Conservation (phyloP, 805 yeast genomes). For the Ogataea corticis region DNA sequence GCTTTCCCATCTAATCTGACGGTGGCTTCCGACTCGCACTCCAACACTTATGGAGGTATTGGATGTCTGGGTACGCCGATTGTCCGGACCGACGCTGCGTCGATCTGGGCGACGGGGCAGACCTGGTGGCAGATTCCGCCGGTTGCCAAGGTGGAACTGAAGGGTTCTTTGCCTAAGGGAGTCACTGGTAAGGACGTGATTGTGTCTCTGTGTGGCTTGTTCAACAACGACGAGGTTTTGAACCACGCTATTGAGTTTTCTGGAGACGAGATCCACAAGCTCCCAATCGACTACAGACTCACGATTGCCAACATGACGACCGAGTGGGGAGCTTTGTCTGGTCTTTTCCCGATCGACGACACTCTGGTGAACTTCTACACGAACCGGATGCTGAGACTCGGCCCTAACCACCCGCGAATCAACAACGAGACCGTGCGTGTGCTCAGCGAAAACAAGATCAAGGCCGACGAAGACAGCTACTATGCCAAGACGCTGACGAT, state of each 20-base stretch:
- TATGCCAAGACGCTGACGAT: constrained; percentile 87
- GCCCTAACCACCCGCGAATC: constrained; percentile 75
- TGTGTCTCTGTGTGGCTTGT: constrained; percentile 90
- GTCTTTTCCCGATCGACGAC: constrained; percentile 93
- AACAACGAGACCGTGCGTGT: constrained; percentile 58
- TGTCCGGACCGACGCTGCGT: constrained; percentile 98
- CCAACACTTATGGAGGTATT: constrained; percentile 96
- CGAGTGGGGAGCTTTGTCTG: constrained; percentile 98
- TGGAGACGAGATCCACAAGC: constrained; percentile 71
- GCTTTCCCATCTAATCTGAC: constrained; percentile 92
- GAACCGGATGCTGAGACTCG: constrained; percentile 47
- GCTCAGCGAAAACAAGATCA: constrained; percentile 42
- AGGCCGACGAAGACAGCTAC: constrained; percentile 73
- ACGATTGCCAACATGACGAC: constrained; percentile 98
- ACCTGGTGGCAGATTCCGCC: constrained; percentile 99
- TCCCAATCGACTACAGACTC: constrained; percentile 79
- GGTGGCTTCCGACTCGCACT: constrained; percentile 97
- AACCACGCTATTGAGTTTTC: constrained; percentile 93
- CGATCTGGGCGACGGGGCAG: constrained; percentile 99
- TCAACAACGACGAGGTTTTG: constrained; percentile 89
- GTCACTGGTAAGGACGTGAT: constrained; percentile 96
- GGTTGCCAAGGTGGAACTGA: constrained; percentile 88
- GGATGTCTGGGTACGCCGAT: constrained; percentile 97
- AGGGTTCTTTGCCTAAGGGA: constrained; percentile 79
- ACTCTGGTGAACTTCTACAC: constrained; percentile 78